phyloP scores from a whole-genome alignment of 2,329 filamentous ascomycete genomes.

The Herpotrichia juniperi region DNA sequence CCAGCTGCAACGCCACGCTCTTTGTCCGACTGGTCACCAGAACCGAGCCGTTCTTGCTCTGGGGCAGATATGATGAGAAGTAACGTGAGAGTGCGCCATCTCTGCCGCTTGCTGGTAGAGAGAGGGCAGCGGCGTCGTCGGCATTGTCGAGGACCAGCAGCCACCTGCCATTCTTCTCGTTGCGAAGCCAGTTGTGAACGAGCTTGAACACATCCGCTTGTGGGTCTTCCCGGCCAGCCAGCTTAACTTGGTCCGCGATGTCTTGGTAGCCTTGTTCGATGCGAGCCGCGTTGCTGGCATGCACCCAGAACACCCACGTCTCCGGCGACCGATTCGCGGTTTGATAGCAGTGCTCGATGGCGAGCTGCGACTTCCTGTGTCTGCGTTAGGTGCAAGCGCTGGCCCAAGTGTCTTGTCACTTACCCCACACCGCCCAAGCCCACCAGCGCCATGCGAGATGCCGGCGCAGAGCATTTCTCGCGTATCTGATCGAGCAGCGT shows the following conservation, averaged over 20 bases:
- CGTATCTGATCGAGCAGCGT: too few relatives aligned
- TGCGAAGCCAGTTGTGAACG: conserved; percentile 5
- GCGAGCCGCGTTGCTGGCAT: too few relatives aligned
- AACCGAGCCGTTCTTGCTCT: too few relatives aligned
- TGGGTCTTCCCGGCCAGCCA: conserved; percentile 13
- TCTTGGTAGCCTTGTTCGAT: too few relatives aligned
- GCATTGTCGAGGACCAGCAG: too few relatives aligned
- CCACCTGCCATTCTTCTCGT: too few relatives aligned
- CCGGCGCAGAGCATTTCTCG: too few relatives aligned
- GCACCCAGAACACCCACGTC: conserved; percentile 19
- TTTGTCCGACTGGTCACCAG: conserved; percentile 6
- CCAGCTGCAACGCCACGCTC: conserved; percentile 4
- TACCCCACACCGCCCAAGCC: conserved; percentile 14
- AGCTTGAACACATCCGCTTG: conserved; percentile 18
- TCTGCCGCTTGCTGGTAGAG: too few relatives aligned
- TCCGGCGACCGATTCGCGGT: conserved; percentile 4
- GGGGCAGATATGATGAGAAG: conserved; percentile 3
- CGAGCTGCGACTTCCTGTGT: conserved; percentile 16
- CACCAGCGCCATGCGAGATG: conserved; percentile 29
- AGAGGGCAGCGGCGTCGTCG: too few relatives aligned
- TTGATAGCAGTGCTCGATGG: conserved; percentile 15
- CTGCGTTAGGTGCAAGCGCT: too few relatives aligned
- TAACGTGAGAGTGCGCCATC: too few relatives aligned
- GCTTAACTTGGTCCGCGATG: conserved; percentile 17
- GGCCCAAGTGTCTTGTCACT: too few relatives aligned